Percentiles rank a stretch among this genome's conserved stretches.
phyloP scores from a whole-genome alignment of 2,329 filamentous ascomycete genomes.

The Piedraia hortae region DNA sequence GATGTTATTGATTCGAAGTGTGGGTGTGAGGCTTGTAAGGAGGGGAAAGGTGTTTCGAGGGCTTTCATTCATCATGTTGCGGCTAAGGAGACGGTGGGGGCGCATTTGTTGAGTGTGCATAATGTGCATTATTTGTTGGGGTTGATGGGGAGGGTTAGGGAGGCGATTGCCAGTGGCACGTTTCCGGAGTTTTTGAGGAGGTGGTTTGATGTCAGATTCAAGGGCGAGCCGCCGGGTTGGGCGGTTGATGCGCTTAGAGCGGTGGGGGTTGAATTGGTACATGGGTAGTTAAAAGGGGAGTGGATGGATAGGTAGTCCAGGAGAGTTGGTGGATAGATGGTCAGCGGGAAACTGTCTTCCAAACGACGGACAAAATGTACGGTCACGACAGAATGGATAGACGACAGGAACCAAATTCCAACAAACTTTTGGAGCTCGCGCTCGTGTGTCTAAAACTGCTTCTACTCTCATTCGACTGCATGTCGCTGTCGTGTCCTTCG shows the following conservation, averaged over 20 bases:
- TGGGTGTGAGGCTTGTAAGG: constrained; percentile 48
- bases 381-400: too few species aligned
- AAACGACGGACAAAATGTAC: too few species aligned
- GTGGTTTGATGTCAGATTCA: constrained; percentile 55
- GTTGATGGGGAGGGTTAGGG: constrained; percentile 47
- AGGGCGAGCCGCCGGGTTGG: constrained; percentile 45
- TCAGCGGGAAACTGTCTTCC: too few species aligned
- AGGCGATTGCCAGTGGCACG: constrained; percentile 24
- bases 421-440: too few species aligned
- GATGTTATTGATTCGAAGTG: constrained; percentile 60
- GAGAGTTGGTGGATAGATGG: too few species aligned
- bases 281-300: too few species aligned
- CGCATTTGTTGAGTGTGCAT: constrained; percentile 66
- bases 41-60: constrained; percentile 45
- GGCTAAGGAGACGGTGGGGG: constrained; percentile 82
- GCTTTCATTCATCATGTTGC: constrained; percentile 81
- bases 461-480: too few species aligned
- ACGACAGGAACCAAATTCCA: too few species aligned
- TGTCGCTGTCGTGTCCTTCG: too few species aligned
- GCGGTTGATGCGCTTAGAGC: constrained; percentile 48
- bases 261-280: constrained; percentile 45
- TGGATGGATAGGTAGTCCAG: too few species aligned
- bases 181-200: constrained; percentile 51
- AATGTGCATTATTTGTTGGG: constrained; percentile 82
- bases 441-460: too few species aligned